Evolutionary conservation across 2,329 filamentous ascomycete species (phyloP).

Genomic region (Phaeosphaeriaceae sp.): DNA sequence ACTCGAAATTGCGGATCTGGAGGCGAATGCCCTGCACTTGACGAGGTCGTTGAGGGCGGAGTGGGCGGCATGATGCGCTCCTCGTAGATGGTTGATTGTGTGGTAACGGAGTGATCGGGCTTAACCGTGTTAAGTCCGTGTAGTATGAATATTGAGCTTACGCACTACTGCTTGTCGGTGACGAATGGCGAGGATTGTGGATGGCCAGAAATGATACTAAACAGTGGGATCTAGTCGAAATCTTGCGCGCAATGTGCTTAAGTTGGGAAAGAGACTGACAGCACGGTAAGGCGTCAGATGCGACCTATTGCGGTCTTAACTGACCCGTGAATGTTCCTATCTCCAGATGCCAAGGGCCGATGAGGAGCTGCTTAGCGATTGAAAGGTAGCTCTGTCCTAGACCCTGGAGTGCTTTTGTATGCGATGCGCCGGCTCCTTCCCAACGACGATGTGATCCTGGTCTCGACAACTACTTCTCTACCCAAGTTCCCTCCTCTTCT

Average conservation of each 20-base stretch:
- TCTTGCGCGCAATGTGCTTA: constrained; percentile 8
- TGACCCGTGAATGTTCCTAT: constrained; percentile 33
- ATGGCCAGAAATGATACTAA: constrained; percentile 7
- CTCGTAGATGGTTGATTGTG: not conserved
- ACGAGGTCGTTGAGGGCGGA: constrained; percentile 78
- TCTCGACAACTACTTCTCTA: not conserved
- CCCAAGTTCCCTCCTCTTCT: not conserved
- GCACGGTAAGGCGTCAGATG: constrained; percentile 13
- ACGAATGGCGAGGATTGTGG: not conserved
- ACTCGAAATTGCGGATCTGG: constrained; percentile 87
- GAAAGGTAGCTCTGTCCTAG: constrained; percentile 22
- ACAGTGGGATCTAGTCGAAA: constrained; percentile 10
- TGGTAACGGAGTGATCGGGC: constrained; percentile 20
- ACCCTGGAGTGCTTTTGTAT: constrained; percentile 6
- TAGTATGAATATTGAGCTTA: constrained; percentile 10
- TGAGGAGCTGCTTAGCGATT: constrained; percentile 14
- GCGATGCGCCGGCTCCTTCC: constrained; percentile 14
- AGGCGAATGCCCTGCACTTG: constrained; percentile 77
- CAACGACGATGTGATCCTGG: not conserved
- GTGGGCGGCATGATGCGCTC: constrained; percentile 71
- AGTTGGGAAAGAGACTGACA: constrained; percentile 22
- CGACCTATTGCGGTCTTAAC: constrained; percentile 36
- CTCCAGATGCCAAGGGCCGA: constrained; percentile 32
- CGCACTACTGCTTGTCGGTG: constrained; percentile 8
- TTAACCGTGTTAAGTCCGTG: constrained; percentile 35